Evolutionary conservation across 257 asterid genomes (phyloP).

Genomic region (Ophiorrhiza pumila): DNA sequence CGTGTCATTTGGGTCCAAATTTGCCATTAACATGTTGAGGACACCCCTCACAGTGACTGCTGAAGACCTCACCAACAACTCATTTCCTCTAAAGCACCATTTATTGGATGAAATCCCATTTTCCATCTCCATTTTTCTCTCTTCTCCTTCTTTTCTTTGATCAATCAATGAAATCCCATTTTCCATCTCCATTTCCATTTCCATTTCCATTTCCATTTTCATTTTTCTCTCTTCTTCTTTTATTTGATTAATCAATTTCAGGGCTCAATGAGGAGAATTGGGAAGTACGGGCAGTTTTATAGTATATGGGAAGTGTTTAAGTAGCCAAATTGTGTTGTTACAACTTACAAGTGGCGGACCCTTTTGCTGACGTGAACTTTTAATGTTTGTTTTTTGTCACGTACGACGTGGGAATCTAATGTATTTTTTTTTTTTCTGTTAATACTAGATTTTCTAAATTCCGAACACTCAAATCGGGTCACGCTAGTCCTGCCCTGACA

Average conservation of each 20-base stretch:
- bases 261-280: background rate
- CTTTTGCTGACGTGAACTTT: too few relatives aligned
- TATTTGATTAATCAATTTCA: background rate
- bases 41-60: slow-evolving; percentile 54
- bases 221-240: background rate
- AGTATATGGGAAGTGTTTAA: too few relatives aligned
- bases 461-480: too few relatives aligned
- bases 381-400: too few relatives aligned
- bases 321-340: too few relatives aligned
- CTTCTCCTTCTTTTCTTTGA: background rate
- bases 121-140: slow-evolving; percentile 29
- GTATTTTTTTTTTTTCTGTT: too few relatives aligned
- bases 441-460: too few relatives aligned
- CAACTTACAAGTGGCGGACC: too few relatives aligned
- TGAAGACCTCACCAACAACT: slow-evolving; percentile 38
- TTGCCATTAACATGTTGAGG: slow-evolving; percentile 31
- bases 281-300: too few relatives aligned
- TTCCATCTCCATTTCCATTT: slow-evolving; percentile 29
- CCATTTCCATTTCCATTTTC: slow-evolving; percentile 30
- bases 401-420: too few relatives aligned
- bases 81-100: slow-evolving; percentile 60
- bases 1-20: slow-evolving; percentile 40
- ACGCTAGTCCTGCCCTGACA: too few relatives aligned
- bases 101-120: slow-evolving; percentile 20
- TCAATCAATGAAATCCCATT: slow-evolving; percentile 26